phyloP scores from a whole-genome alignment of 2,329 filamentous ascomycete genomes.

The Penicillium sp. region DNA sequence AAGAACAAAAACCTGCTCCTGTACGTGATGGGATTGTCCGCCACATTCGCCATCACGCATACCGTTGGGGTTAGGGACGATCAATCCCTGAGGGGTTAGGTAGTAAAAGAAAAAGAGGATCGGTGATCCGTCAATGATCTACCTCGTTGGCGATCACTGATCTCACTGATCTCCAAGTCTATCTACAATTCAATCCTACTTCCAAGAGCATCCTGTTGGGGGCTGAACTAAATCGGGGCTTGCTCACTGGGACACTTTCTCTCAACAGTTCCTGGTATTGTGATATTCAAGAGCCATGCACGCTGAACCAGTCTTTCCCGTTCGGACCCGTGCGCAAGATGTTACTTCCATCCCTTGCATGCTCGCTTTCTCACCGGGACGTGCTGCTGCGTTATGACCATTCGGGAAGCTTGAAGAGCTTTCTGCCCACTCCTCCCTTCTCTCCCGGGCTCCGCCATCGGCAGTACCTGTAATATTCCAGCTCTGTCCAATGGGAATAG shows the following conservation, averaged over 20 bases:
- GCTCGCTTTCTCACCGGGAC: constrained; percentile 6
- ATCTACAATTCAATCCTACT: neutral
- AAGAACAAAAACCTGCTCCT: constrained; percentile 3
- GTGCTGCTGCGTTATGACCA: constrained; percentile 3
- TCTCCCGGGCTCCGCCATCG: neutral
- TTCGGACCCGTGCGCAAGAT: constrained; percentile 15
- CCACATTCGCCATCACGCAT: constrained; percentile 21
- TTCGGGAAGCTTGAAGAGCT: constrained; percentile 10
- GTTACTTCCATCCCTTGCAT: constrained; percentile 20
- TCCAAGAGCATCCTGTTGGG: neutral
- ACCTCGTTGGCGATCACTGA: neutral
- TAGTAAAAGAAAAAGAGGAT: neutral
- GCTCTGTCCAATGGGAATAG: neutral
- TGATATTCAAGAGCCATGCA: constrained; percentile 9
- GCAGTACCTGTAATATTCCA: neutral
- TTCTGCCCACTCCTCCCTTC: neutral
- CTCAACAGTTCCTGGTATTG: neutral
- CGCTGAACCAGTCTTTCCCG: neutral
- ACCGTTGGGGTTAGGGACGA: neutral
- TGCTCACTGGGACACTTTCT: neutral
- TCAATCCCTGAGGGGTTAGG: neutral
- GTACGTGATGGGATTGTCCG: constrained; percentile 20
- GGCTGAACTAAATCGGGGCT: neutral
- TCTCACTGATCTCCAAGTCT: neutral
- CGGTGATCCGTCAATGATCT: neutral